Conservation (phyloP, 345 rosid genomes). For the Hibiscus trionum region DNA sequence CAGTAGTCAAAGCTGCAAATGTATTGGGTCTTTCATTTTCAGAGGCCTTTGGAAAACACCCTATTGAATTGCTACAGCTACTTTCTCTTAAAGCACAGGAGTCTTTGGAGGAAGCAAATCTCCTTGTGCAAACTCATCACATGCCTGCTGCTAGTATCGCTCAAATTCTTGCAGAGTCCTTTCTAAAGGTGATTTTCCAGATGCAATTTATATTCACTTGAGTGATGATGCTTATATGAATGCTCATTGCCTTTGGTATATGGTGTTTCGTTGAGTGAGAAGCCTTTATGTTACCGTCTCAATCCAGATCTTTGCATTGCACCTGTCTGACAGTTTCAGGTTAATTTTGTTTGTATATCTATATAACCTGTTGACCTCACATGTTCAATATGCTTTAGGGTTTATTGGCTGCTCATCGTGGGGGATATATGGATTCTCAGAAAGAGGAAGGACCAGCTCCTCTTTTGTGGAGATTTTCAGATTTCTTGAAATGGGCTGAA, state of each 20-base stretch:
- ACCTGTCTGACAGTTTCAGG: not conserved
- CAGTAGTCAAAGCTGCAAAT: constrained; percentile 83
- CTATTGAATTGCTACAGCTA: constrained; percentile 76
- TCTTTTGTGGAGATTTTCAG: constrained; percentile 90
- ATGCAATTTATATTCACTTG: constrained; percentile 5
- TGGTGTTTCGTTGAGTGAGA: not conserved
- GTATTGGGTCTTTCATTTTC: constrained; percentile 71
- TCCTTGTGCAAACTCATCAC: constrained; percentile 75
- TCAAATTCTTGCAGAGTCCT: constrained; percentile 95
- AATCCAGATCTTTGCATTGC: not conserved
- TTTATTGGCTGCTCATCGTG: constrained; percentile 96
- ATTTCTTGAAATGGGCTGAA: constrained; percentile 94
- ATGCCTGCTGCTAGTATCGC: constrained; percentile 84
- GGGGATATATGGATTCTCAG: constrained; percentile 94
- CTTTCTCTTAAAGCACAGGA: constrained; percentile 99
- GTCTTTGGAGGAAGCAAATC: constrained; percentile 84
- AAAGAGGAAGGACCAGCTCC: constrained; percentile 99
- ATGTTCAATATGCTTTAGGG: constrained; percentile 44
- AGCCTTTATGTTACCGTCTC: not conserved
- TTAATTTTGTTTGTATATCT: not conserved
- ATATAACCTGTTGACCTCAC: not conserved
- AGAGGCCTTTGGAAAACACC: constrained; percentile 89
- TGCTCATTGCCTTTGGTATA: not conserved
- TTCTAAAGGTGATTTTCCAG: constrained; percentile 55
- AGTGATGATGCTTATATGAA: constrained; percentile 3